Evolutionary conservation across 306 rosid species (phyloP).

Genomic region (Fragaria vesca): DNA sequence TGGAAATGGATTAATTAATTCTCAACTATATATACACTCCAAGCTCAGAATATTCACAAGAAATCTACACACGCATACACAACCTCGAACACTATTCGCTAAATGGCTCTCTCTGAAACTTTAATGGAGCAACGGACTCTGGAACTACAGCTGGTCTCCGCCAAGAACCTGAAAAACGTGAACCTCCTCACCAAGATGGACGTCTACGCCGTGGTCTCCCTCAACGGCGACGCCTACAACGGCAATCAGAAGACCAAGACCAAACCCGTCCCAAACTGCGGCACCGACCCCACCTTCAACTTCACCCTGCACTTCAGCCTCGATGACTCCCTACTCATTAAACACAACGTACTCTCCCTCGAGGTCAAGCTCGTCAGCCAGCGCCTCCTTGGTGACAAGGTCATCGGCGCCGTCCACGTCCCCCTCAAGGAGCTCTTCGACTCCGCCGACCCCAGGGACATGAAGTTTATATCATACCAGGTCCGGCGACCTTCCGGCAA

Average conservation of each 20-base stretch:
- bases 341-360: slow-evolving; percentile 47
- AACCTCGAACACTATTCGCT: too few relatives aligned
- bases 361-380: slow-evolving; percentile 45
- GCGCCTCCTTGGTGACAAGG: slow-evolving; percentile 49
- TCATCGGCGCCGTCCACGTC: slow-evolving; percentile 50
- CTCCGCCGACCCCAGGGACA: slow-evolving; percentile 25
- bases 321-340: slow-evolving; percentile 30
- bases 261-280: slow-evolving; percentile 36
- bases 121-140: slow-evolving; percentile 24
- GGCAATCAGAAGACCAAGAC: slow-evolving; percentile 37
- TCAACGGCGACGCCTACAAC: slow-evolving; percentile 42
- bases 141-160: slow-evolving; percentile 67
- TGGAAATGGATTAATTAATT: too few relatives aligned
- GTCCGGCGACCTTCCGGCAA: slow-evolving; percentile 58
- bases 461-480: slow-evolving; percentile 45
- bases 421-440: slow-evolving; percentile 61
- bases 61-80: too few relatives aligned
- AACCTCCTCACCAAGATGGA: slow-evolving; percentile 71
- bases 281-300: slow-evolving; percentile 63
- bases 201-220: slow-evolving; percentile 57
- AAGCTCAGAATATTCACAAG: too few relatives aligned
- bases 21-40: too few relatives aligned
- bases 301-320: slow-evolving; percentile 43
- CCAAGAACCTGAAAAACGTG: slow-evolving; percentile 64
- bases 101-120: too few relatives aligned